Conservation (phyloP, 805 yeast genomes). For the Metschnikowia bowlesiae region DNA sequence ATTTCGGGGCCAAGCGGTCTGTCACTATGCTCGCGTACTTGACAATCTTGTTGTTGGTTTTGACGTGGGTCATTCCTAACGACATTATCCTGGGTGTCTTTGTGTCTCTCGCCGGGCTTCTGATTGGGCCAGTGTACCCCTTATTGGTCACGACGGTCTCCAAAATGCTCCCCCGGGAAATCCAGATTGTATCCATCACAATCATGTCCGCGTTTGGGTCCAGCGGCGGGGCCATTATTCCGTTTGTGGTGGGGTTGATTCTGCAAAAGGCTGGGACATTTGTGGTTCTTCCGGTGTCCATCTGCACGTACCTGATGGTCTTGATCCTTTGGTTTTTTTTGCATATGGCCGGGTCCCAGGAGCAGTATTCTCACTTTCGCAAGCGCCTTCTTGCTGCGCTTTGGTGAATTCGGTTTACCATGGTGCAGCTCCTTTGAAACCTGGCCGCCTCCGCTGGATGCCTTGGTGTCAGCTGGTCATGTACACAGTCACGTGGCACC, state of each 20-base stretch:
- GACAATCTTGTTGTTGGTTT: constrained; percentile 12
- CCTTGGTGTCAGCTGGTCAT: no score
- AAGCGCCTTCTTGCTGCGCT: background rate
- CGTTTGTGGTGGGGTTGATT: constrained; percentile 21
- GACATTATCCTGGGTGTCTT: constrained; percentile 16
- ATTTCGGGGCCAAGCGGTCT: constrained; percentile 16
- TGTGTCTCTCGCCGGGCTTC: constrained; percentile 17
- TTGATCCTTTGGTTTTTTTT: constrained; percentile 14
- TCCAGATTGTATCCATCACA: constrained; percentile 21
- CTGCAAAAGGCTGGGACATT: constrained; percentile 21
- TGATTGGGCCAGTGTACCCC: constrained; percentile 22
- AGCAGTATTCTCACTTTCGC: background rate
- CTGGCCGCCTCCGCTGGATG: no score
- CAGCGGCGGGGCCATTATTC: constrained; percentile 23
- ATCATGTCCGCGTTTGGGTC: constrained; percentile 24
- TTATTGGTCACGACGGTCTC: constrained; percentile 20
- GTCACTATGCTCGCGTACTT: constrained; percentile 10
- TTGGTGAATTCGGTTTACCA: background rate
- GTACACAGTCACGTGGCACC: no score
- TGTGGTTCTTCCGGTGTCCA: constrained; percentile 22
- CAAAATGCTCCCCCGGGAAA: constrained; percentile 20
- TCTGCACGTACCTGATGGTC: constrained; percentile 16
- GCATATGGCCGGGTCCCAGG: background rate
- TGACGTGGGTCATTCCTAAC: constrained; percentile 17
- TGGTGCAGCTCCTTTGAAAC: no score